Evolutionary conservation across 805 yeast species (phyloP).

Genomic region (Kurtzmaniella cleridarum): DNA sequence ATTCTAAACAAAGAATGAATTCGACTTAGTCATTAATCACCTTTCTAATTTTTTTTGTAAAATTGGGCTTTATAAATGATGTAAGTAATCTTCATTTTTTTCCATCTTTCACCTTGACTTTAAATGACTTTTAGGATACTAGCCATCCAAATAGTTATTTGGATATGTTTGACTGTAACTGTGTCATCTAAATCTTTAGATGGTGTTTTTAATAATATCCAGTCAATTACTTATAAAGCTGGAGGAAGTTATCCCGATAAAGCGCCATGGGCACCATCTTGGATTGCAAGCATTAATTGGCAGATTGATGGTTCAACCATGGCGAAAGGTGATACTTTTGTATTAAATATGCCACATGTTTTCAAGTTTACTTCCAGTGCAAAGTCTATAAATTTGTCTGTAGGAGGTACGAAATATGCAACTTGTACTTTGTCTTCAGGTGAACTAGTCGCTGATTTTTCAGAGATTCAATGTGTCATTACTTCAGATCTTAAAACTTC

Average conservation of each 20-base stretch:
- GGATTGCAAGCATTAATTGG: conserved; percentile 20
- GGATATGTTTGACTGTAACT: too few species aligned
- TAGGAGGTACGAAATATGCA: conserved; percentile 5
- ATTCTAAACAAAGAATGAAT: too few species aligned
- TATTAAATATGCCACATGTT: conserved; percentile 21
- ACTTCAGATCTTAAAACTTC: not conserved
- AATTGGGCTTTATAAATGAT: too few species aligned
- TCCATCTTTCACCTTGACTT: too few species aligned
- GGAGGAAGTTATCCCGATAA: conserved; percentile 1
- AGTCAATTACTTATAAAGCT: conserved; percentile 7
- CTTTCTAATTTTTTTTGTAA: too few species aligned
- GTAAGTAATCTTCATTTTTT: too few species aligned
- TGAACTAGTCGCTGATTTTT: conserved; percentile 3
- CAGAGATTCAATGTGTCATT: not conserved
- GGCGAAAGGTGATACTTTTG: conserved; percentile 22
- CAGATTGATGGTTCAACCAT: conserved; percentile 9
- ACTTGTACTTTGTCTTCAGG: conserved; percentile 8
- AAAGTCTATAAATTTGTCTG: conserved; percentile 7
- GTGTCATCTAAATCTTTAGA: conserved; percentile 6
- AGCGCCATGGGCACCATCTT: conserved; percentile 2
- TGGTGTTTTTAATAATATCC: conserved; percentile 14
- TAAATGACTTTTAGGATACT: too few species aligned
- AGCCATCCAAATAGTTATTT: too few species aligned
- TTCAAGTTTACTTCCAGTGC: conserved; percentile 14
- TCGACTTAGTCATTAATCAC: too few species aligned